Evolutionary conservation across 257 asterid species (phyloP), one percentile per base, ranked within the genome.

Genomic region (Schizonepeta tenuifolia): DNA sequence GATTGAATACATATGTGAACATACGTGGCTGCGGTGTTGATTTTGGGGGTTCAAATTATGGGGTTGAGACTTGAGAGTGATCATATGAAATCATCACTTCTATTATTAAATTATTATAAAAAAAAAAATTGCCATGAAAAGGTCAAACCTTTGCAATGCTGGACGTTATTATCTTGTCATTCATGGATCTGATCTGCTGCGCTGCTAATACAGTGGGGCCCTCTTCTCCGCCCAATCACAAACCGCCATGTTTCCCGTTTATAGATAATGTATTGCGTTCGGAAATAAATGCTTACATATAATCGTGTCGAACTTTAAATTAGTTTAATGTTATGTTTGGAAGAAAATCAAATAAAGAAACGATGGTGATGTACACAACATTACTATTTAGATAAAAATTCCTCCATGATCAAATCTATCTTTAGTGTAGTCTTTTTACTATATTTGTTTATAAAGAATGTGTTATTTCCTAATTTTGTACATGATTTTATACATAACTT

Each of bases 1-100:
- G 57, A 67, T 57, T 67, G 47, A 20, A 75, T 58, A 62, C 55
- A 31, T 18, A 20, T 57, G 47, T 65, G 78, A 46, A 58, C 51
- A 3, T 7, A 59, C 8, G 17, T 64, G 69, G 46, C 35, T 31
- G 69, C 49, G 31, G 28, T 68, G 47, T 60, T 68, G 79, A 68
- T 70, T 75, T 67, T 3, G 57, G 21, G 20, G 14, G 41, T 7
- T 12, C 36, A 22, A 64, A 21, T 43, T 54, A 26, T 57, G 13
- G 40, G 47, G 47, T 21, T 11, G 51, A 47, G 53, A n/a, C 21
- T 43, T n/a, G n/a, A n/a, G n/a, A n/a, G n/a, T n/a, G 20, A 47
- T 67, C 18, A 59, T 17, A 31, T 58, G 6, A 18, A 47, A 33
- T 56, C 40, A 41, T 70, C 10, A 43, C 12, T 44, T 44, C 21